phyloP scores from a whole-genome alignment of 306 rosid species.

The Casuarina cunninghamiana region DNA sequence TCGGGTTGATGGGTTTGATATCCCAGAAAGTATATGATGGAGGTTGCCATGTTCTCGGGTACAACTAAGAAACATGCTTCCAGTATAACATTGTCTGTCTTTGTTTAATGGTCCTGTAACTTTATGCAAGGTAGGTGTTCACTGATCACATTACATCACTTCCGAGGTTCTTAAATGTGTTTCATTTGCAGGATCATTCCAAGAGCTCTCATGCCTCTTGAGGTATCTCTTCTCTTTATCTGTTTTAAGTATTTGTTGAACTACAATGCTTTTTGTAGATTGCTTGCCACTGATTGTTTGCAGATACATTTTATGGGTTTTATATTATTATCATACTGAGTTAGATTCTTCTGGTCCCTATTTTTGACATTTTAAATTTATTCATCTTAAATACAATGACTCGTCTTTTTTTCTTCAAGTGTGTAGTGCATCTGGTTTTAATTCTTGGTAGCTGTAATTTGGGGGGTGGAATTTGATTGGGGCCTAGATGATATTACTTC shows the following conservation, averaged over 20 bases:
- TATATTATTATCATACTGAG: conserved; percentile 14
- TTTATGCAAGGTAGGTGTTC: not conserved
- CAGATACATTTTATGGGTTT: conserved; percentile 16
- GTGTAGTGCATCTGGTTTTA: conserved; percentile 16
- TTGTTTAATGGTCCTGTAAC: conserved; percentile 7
- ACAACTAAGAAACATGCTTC: conserved; percentile 25
- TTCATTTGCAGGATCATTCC: conserved; percentile 79
- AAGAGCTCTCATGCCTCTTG: conserved; percentile 84
- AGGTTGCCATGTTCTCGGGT: conserved; percentile 94
- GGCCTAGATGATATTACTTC: conserved; percentile 5
- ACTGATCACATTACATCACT: conserved; percentile 26
- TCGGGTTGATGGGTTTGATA: conserved; percentile 89
- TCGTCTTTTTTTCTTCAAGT: not conserved
- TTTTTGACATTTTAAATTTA: conserved; percentile 8
- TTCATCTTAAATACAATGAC: not conserved
- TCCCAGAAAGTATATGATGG: conserved; percentile 83
- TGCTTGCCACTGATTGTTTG: conserved; percentile 7
- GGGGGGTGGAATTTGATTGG: conserved; percentile 10
- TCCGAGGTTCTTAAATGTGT: conserved; percentile 11
- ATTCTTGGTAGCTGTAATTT: conserved; percentile 4
- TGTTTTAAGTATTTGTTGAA: conserved; percentile 11
- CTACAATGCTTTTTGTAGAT: not conserved
- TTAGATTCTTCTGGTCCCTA: conserved; percentile 12
- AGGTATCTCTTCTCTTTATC: conserved; percentile 52
- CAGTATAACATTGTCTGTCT: conserved; percentile 3